Evolutionary conservation across 2,329 filamentous ascomycete genomes (phyloP), one percentile per base, ranked within the genome.

Genomic region (Trichoderma citrinoviride): DNA sequence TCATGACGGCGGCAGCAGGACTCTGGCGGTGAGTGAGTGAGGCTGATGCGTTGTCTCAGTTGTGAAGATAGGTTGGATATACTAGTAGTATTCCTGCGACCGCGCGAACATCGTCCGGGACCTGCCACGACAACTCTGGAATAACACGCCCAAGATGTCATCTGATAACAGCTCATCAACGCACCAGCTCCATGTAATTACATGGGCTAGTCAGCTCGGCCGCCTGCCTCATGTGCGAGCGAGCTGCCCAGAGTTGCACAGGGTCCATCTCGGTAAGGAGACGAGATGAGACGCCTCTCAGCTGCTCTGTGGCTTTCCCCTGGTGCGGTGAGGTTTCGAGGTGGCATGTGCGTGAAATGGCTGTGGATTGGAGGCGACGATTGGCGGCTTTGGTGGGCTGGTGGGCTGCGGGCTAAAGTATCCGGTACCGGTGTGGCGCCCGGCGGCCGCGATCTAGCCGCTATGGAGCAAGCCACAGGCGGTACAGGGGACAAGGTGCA

Each of bases 391-490:
- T n/a, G n/a, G n/a, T n/a, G n/a, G 10, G 10, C 33, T 37, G 33
- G 33, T 14, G 33, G 33, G 33, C 33, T 37, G 33, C 33, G 33
- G 33, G 33, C 33, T 14, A 37, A 37, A 37, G 33, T 37, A 37
- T 23, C 40, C 17, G 41, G 54, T 19, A 37, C 50, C 43, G 55
- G 10, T 58, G 55, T 58, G 55, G 55, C 55, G 55, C 55, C 2
- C 44, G 21, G 19, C 40, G 44, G 44, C 15, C 2, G 33, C 29
- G 57, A 61, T 61, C 46, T 61, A 50, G 46, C 57, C 57, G 57
- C 46, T 52, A 50, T 61, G 56, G 56, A 60, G 57, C 21, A 29
- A 50, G 57, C 46, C 43, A 58, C 40, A 58, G 25, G 54, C 19
- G 43, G 43, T 58, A 58, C 55, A 47, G 55, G 33, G 33, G 33